These are phyloP conservation scores for Phaffia tasmanica DNA, from an alignment of 768 basidiomycete species.

Conservation along the genomic window DNA sequence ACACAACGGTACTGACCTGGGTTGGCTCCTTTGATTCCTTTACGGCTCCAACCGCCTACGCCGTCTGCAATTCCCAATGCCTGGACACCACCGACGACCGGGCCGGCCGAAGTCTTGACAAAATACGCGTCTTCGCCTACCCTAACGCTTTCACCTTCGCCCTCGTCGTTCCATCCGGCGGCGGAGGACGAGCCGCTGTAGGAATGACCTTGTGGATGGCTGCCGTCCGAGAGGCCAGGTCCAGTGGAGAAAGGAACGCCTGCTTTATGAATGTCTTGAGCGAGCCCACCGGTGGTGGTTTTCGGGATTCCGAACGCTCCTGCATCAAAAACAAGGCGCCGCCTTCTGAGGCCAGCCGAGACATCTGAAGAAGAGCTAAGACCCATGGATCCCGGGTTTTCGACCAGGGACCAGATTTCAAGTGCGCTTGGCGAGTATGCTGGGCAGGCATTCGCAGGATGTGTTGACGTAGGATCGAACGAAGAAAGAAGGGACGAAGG, in stretches of 20 bases:
- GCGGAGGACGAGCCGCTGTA: neutral
- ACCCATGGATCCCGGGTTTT: too few relatives aligned
- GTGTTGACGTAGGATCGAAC: too few relatives aligned
- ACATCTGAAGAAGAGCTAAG: too few relatives aligned
- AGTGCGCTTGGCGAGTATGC: too few relatives aligned
- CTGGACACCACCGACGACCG: slow-evolving; percentile 40
- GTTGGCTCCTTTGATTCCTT: slow-evolving; percentile 8
- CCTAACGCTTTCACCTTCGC: slow-evolving; percentile 25
- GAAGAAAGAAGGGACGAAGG: too few relatives aligned
- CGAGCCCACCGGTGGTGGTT: neutral
- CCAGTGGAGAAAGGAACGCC: neutral
- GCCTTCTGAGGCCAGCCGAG: too few relatives aligned
- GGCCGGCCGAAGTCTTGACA: slow-evolving; percentile 19
- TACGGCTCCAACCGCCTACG: slow-evolving; percentile 69
- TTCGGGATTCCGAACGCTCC: slow-evolving; percentile 25
- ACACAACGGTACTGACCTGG: slow-evolving; percentile 7
- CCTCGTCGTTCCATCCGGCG: neutral
- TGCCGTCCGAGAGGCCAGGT: neutral
- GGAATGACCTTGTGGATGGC: neutral
- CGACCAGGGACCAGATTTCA: too few relatives aligned
- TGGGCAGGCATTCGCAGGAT: too few relatives aligned
- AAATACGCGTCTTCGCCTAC: slow-evolving; percentile 86
- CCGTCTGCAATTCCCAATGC: slow-evolving; percentile 93
- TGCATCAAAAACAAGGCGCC: slow-evolving; percentile 18
- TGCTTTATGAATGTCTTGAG: neutral